Base-by-base conservation (phyloP, 164 flowering plant genomes). In the Magnolia officinalis region DNA sequence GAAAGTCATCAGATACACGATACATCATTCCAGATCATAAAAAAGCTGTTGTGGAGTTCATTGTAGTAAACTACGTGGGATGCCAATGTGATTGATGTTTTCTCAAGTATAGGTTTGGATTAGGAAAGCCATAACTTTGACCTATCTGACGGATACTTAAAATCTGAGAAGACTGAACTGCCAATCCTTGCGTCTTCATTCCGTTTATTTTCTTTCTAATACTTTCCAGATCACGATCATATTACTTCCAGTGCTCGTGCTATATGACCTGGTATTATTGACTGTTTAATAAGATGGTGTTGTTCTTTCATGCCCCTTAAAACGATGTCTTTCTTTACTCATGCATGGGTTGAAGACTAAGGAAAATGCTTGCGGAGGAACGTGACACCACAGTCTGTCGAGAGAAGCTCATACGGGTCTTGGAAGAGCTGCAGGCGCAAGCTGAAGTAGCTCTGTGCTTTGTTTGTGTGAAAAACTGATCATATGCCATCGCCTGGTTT, bases 371-470 rank as follows among this genome's bases (percentile, higher is more conserved):
- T 1, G 29, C 58, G 18, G 96, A 88, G 75, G 78, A 86, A 67
- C 84, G 69, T 13, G 87, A 91, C 69, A 80, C 84, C 4, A 58
- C 74, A 13, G 2, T 87, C 4, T 76, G 86, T 83, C 95, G 98
- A 1, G 94, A 93, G 63, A 90, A 89, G 72, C 82, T 94, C 66
- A 86, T 94, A 6, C 89, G 88, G 79, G 92, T 90, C 20, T 83
- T 96, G 89, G 97, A 89, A 86, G 98, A 96, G 80, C 88, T 93
- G 66, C 99, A 96, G 74, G 94, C 98, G 24, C 93, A 87, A 85
- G 96, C 98, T 80, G 98, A 96, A 81, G 94, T 96, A 63, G 99
- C 93, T 50, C 83, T 96, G 31, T 96, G 99, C 82, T 94, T 94
- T 84, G 92, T 89, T 4, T 77, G 96, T 14, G 84, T 94, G 37